A percentile compares a stretch with the other conserved stretches of the same genome.
phyloP scores from a whole-genome alignment of 371 early-diverging fungal species.

The Apophysomyces trapeziformis region DNA sequence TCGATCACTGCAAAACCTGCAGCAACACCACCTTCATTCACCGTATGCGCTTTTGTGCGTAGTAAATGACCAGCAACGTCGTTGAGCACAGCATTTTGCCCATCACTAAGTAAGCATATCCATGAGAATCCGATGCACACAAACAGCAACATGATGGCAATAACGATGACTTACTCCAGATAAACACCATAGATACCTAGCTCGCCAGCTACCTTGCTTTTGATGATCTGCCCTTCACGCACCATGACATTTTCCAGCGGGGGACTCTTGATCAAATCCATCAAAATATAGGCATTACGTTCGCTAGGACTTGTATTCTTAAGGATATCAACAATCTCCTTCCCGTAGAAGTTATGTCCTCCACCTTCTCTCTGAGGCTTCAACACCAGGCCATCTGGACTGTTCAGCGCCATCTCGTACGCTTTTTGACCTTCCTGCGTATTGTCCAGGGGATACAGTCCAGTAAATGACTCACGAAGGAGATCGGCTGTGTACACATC shows the following conservation, averaged over 20 bases:
- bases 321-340: slow-evolving; percentile 74
- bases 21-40: slow-evolving; percentile 96
- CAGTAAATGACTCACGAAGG: slow-evolving; percentile 85
- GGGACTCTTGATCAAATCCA: slow-evolving; percentile 90
- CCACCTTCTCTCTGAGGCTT: slow-evolving; percentile 99
- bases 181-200: slow-evolving; percentile 93
- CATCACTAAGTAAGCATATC: slow-evolving; percentile 44
- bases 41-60: slow-evolving; percentile 85
- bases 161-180: slow-evolving; percentile 60
- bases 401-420: slow-evolving; percentile 63
- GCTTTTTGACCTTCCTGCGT: slow-evolving; percentile 72
- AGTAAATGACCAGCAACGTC: slow-evolving; percentile 88
- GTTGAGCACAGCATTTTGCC: slow-evolving; percentile 72
- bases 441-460: slow-evolving; percentile 87
- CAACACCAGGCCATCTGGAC: slow-evolving; percentile 79
- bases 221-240: slow-evolving; percentile 76
- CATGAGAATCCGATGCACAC: too few relatives aligned
- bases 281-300: slow-evolving; percentile 86
- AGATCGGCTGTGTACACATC: slow-evolving; percentile 56
- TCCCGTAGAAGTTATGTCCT: slow-evolving; percentile 93
- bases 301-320: slow-evolving; percentile 57
- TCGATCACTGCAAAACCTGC: slow-evolving; percentile 98
- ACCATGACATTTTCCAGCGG: slow-evolving; percentile 76
- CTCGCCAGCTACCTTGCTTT: slow-evolving; percentile 86
- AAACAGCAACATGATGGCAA: background rate